phyloP scores from a whole-genome alignment of 495 filamentous ascomycete species.

The Hypoxylon cercidicola region DNA sequence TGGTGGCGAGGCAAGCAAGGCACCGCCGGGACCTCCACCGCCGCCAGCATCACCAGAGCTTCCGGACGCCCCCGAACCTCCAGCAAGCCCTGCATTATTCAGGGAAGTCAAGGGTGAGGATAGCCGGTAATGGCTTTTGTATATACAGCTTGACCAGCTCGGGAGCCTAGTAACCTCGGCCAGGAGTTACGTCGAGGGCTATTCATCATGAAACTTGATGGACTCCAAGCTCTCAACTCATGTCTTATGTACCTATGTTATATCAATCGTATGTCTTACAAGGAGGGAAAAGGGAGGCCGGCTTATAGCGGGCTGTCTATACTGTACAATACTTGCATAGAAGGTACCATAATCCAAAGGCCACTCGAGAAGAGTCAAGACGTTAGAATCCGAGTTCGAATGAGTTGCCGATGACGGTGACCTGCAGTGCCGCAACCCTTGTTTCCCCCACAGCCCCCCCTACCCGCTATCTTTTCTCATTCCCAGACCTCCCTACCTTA shows the following conservation, averaged over 20 bases:
- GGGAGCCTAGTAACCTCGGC: slow-evolving; percentile 7
- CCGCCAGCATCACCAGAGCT: slow-evolving; percentile 26
- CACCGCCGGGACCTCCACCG: slow-evolving; percentile 34
- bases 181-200: slow-evolving; percentile 28
- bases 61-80: slow-evolving; percentile 42
- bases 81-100: slow-evolving; percentile 42
- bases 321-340: slow-evolving; percentile 39
- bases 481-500: background rate
- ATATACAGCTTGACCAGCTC: slow-evolving; percentile 18
- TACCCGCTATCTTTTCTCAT: slow-evolving; percentile 1
- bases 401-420: slow-evolving; percentile 26
- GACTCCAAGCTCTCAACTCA: slow-evolving; percentile 39
- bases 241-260: slow-evolving; percentile 30
- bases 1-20: slow-evolving; percentile 57
- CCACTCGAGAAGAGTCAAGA: slow-evolving; percentile 11
- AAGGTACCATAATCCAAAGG: slow-evolving; percentile 35
- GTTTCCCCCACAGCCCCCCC: slow-evolving; percentile 1
- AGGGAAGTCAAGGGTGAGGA: slow-evolving; percentile 34
- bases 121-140: slow-evolving; percentile 26
- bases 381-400: slow-evolving; percentile 5
- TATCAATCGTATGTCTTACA: slow-evolving; percentile 9
- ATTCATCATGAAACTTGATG: slow-evolving; percentile 28
- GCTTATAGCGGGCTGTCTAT: slow-evolving; percentile 19
- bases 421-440: too few species aligned
- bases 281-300: slow-evolving; percentile 6